Conservation (phyloP, 176 grass and related monocot genomes). For the Musa itinerans region DNA sequence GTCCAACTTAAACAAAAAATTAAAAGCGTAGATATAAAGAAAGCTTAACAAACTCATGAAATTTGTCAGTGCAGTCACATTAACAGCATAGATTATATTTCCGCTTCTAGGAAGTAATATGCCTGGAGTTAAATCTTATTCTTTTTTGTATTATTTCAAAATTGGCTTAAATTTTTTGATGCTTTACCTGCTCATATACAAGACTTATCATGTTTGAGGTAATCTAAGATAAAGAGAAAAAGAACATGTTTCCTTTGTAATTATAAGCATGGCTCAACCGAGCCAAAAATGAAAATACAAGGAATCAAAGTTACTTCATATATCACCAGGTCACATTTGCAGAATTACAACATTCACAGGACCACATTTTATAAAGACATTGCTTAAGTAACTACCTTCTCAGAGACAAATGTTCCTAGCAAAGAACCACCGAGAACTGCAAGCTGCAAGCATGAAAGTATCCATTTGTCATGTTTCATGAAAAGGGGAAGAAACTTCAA, state of each 20-base stretch:
- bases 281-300: not conserved
- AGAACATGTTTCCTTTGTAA: not conserved
- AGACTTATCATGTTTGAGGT: not conserved
- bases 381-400: slow-evolving; percentile 46
- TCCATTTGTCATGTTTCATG: not conserved
- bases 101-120: not conserved
- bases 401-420: slow-evolving; percentile 79
- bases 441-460: slow-evolving; percentile 34
- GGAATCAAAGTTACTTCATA: not conserved
- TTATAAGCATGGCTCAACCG: not conserved
- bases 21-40: not conserved
- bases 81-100: not conserved
- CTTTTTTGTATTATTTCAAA: not conserved
- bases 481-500: not conserved
- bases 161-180: not conserved
- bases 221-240: not conserved
- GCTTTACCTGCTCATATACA: not conserved
- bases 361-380: not conserved
- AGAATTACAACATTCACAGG: not conserved
- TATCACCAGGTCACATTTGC: not conserved
- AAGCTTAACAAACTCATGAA: not conserved
- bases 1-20: not conserved
- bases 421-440: slow-evolving; percentile 96
- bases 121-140: not conserved
- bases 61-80: not conserved